Evolutionary conservation across 371 early-diverging fungal species (phyloP).

Genomic region (Chytridium lagenaria): DNA sequence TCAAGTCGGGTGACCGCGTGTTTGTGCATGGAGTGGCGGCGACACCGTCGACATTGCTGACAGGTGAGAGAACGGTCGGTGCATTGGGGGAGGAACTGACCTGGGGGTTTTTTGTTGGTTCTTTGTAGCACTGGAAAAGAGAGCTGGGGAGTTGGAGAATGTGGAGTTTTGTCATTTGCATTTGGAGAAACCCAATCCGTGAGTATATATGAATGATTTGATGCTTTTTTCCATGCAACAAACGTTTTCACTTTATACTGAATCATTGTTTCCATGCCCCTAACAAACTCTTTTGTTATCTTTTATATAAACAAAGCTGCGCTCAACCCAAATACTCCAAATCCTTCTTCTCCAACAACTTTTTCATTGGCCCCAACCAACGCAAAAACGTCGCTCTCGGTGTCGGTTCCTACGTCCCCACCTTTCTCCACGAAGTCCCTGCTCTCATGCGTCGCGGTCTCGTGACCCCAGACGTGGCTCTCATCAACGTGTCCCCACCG

Average conservation of each 20-base stretch:
- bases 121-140: conserved; percentile 39
- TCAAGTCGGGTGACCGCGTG: conserved; percentile 44
- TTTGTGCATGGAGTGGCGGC: conserved; percentile 55
- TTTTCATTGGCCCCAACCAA: conserved; percentile 53
- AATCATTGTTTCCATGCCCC: background rate
- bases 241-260: background rate
- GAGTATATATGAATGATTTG: conserved; percentile 3
- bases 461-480: conserved; percentile 49
- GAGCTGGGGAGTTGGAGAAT: conserved; percentile 35
- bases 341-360: conserved; percentile 50
- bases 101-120: background rate
- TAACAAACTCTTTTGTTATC: background rate
- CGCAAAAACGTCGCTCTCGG: conserved; percentile 50
- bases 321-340: conserved; percentile 18
- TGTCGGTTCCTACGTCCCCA: conserved; percentile 45
- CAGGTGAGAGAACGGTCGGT: background rate
- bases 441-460: conserved; percentile 42
- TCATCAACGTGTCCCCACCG: conserved; percentile 57
- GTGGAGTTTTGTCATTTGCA: conserved; percentile 55
- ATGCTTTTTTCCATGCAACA: background rate
- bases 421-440: conserved; percentile 53
- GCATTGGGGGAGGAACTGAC: conserved; percentile 9
- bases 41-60: conserved; percentile 22
- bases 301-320: conserved; percentile 16
- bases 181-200: conserved; percentile 48